Percentiles rank a stretch among this genome's conserved stretches.
These are phyloP conservation scores for Tolypocladium ophioglossoides DNA, from an alignment of 2,329 filamentous ascomycete species.

Conservation along the genomic window DNA sequence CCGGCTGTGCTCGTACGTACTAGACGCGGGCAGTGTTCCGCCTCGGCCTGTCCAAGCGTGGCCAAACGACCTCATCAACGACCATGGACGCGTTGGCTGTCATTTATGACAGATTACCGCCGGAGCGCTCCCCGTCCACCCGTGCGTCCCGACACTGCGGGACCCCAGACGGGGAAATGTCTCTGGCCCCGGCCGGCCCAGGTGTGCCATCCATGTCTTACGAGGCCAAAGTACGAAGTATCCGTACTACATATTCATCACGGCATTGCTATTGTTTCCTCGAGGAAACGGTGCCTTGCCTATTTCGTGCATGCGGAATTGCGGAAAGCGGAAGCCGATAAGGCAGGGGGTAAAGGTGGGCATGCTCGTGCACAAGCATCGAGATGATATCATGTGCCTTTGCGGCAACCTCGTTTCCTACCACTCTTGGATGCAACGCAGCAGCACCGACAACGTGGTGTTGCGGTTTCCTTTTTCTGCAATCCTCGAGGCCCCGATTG, in stretches of 20 bases:
- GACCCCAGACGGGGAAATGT: not conserved
- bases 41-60: not conserved
- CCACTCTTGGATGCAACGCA: not conserved
- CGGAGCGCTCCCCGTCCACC: not conserved
- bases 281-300: conserved; percentile 11
- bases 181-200: no score
- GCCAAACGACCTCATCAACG: not conserved
- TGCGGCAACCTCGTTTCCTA: not conserved
- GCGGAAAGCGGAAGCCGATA: not conserved
- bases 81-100: not conserved
- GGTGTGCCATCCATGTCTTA: no score
- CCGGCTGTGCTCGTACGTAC: no score
- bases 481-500: not conserved
- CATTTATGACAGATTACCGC: not conserved
- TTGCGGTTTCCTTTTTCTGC: not conserved
- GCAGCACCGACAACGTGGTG: not conserved
- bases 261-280: conserved; percentile 8
- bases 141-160: not conserved
- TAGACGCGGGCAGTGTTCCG: not conserved
- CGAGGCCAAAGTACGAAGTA: no score
- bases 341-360: not conserved
- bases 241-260: no score
- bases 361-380: not conserved
- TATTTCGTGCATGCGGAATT: conserved; percentile 2
- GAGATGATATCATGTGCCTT: not conserved